phyloP scores from a whole-genome alignment of 2,329 filamentous ascomycete species.

The Aspergillus glaucus region DNA sequence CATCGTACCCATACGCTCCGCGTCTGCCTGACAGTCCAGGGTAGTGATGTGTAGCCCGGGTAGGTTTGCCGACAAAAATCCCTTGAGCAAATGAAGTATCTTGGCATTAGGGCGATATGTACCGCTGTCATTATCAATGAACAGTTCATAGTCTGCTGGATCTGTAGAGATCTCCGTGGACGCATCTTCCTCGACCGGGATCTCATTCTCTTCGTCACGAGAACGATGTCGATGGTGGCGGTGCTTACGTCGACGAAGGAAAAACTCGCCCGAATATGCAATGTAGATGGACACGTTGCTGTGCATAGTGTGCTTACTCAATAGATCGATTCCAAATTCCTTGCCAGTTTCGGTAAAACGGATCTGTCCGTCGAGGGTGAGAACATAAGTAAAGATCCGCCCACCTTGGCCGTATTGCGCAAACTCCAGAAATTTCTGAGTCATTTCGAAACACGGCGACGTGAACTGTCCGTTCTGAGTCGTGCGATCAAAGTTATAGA shows the following conservation, averaged over 20 bases:
- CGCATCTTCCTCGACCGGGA: conserved; percentile 35
- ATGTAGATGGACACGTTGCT: conserved; percentile 87
- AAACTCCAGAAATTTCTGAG: conserved; percentile 76
- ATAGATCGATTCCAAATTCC: conserved; percentile 86
- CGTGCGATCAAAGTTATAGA: conserved; percentile 79
- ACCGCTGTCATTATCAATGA: conserved; percentile 93
- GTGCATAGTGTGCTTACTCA: conserved; percentile 97
- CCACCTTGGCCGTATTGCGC: conserved; percentile 80
- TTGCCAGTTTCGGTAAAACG: conserved; percentile 94
- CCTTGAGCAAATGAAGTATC: conserved; percentile 63
- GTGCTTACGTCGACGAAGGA: conserved; percentile 64
- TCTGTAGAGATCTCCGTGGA: conserved; percentile 43
- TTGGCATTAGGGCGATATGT: conserved; percentile 84
- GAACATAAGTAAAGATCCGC: conserved; percentile 83
- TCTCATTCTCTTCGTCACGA: conserved; percentile 28
- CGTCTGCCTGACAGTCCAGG: conserved; percentile 67
- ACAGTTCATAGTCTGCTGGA: conserved; percentile 65
- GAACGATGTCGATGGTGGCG: conserved; percentile 28
- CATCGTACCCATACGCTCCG: conserved; percentile 64
- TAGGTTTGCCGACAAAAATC: conserved; percentile 66
- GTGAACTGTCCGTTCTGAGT: conserved; percentile 67
- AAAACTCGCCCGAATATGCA: conserved; percentile 89
- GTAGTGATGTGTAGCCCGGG: conserved; percentile 68
- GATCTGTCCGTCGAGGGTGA: conserved; percentile 79
- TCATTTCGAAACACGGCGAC: conserved; percentile 62